Percentiles rank a stretch among this genome's conserved stretches.
These are phyloP conservation scores for Metarhizium album DNA, from an alignment of 2,329 filamentous ascomycete species.

Conservation along the genomic window DNA sequence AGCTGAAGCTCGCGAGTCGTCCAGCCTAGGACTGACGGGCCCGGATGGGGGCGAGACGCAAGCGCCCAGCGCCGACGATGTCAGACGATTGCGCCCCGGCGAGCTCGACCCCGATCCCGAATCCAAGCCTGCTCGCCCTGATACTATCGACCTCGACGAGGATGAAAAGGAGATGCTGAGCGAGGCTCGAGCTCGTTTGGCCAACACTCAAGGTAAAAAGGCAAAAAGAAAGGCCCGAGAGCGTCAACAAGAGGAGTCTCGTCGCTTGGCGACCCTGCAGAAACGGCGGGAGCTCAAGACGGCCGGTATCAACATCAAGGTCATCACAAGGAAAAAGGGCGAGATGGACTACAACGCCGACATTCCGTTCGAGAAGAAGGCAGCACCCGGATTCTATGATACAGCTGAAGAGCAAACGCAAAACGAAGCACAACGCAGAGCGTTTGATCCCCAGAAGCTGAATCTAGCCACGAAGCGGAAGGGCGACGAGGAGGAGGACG, in stretches of 20 bases:
- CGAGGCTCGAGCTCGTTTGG: conserved; percentile 88
- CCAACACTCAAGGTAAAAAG: conserved; percentile 98
- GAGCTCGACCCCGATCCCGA: conserved; percentile 97
- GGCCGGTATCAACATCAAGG: conserved; percentile 96
- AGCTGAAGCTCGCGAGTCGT: conserved; percentile 79
- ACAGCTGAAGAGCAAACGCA: conserved; percentile 68
- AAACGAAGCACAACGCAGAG: conserved; percentile 76
- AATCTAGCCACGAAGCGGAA: conserved; percentile 88
- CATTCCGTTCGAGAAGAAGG: conserved; percentile 92
- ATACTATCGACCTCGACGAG: conserved; percentile 96
- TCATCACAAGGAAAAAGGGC: conserved; percentile 80
- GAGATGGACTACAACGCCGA: conserved; percentile 99
- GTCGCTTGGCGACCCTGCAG: conserved; percentile 79
- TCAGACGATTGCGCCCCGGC: conserved; percentile 76
- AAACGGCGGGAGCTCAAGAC: conserved; percentile 96
- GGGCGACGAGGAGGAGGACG: conserved; percentile 76
- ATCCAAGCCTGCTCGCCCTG: conserved; percentile 86
- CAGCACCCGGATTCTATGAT: conserved; percentile 84
- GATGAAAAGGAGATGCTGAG: conserved; percentile 99
- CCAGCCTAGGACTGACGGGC: conserved; percentile 72
- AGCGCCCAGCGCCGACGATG: conserved; percentile 86
- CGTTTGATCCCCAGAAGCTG: conserved; percentile 87
- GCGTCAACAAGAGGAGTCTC: conserved; percentile 87
- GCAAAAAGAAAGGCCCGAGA: conserved; percentile 96
- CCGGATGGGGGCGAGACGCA: conserved; percentile 77